Evolutionary conservation across 2,329 filamentous ascomycete species (phyloP).

Genomic region (Aspergillus fumigatus): DNA sequence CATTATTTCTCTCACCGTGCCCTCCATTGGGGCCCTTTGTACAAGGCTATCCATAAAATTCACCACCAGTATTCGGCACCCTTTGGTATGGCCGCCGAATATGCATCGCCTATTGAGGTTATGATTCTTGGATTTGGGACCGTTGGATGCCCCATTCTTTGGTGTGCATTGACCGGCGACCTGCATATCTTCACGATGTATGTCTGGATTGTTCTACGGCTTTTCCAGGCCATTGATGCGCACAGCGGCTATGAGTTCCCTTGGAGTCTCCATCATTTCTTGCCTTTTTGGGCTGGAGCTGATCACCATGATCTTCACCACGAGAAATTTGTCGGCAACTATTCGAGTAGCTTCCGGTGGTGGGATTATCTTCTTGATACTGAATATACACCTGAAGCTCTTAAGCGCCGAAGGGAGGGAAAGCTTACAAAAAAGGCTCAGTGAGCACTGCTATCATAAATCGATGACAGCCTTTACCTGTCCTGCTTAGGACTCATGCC

Average conservation of each 20-base stretch:
- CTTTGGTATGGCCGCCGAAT: conserved; percentile 93
- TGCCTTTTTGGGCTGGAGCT: conserved; percentile 97
- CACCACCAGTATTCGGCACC: conserved; percentile 98
- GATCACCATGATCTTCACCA: conserved; percentile 96
- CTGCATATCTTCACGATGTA: conserved; percentile 98
- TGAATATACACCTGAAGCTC: conserved; percentile 82
- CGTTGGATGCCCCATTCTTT: conserved; percentile 75
- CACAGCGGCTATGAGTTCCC: conserved; percentile 99
- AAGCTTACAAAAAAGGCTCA: conserved; percentile 29
- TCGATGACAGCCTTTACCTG: not conserved
- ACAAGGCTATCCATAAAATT: conserved; percentile 97
- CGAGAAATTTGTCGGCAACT: conserved; percentile 98
- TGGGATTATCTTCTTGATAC: conserved; percentile 96
- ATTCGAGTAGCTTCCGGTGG: conserved; percentile 96
- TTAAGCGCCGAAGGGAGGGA: conserved; percentile 72
- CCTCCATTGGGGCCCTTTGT: conserved; percentile 90
- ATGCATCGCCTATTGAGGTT: conserved; percentile 94
- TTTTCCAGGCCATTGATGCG: conserved; percentile 96
- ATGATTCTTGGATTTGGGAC: conserved; percentile 89
- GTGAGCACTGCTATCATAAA: conserved; percentile 5
- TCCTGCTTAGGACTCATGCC: not conserved
- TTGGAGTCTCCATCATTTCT: conserved; percentile 90
- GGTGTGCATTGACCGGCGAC: conserved; percentile 76
- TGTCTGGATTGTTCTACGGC: conserved; percentile 83
- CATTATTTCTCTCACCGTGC: conserved; percentile 95